Base-by-base conservation (phyloP, 2,329 filamentous ascomycete genomes). In the Pestalotiopsis sp. region DNA sequence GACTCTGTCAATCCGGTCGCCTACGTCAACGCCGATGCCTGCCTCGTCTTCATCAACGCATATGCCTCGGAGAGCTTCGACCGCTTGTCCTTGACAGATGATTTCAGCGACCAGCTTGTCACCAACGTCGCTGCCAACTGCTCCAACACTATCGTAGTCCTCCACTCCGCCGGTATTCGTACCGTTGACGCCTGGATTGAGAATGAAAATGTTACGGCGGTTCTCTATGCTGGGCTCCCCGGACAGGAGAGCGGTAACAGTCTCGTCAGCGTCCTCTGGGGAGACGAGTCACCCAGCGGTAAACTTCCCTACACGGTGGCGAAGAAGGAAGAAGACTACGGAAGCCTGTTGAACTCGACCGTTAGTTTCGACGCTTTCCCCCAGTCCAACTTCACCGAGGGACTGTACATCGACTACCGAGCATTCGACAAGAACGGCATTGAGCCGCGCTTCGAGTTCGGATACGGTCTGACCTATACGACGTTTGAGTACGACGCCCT, bases 361-460 rank as follows among this genome's bases (percentile, higher is more conserved):
- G 74, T 76, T 67, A 65, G 68, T 6, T 67, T 70, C 58, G 78
- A 83, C 13, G 83, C 75, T 38, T 70, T 69, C 66, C 93, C 93
- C 0, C 93, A 97, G 75, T 92, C 95, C 73, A 90, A 93, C 72
- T 97, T 95, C 78, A 86, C 85, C 1, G 93, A 97, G 76, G 93
- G 93, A 0, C 82, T 97, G 0, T 94, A 94, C 76, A 90, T 97
- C 73, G 95, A 97, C 82, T 97, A 97, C 81, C 90, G 94, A n/a
- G 89, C 94, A 79, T 94, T 97, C 73, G 94, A 97, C 83, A 91
- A 91, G 75, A 79, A 91, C 64, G 84, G 85, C 67, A 91, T 95
- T 70, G 84, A 84, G 4, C 94, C 94, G 1, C 91, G 91, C 1
- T 97, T 90, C 77, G 91, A 93, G 61, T 97, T 97, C 75, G 94